Evolutionary conservation across 768 basidiomycete genomes (phyloP), one percentile per base, ranked within the genome.

Genomic region (Cyathus striatus): DNA sequence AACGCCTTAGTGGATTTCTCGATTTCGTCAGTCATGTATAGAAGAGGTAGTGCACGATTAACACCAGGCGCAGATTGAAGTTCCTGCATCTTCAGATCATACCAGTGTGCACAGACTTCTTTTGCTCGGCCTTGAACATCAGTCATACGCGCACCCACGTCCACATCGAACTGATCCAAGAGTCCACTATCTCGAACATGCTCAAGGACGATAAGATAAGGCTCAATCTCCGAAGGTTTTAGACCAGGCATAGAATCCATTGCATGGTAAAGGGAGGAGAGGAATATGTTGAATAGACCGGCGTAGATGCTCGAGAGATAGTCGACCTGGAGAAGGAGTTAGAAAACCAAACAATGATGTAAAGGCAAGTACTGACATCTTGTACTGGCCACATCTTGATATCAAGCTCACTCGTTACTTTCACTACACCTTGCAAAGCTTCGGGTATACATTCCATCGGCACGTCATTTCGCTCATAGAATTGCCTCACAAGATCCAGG

Each of bases 401-500:
- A 6, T 84, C 79, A 23, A 73, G 75, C 47, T 94, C 90, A 25
- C 76, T 69, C 53, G 82, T 69, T 7, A 83, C 79, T 57, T 86
- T 87, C 16, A 72, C 64, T 16, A 95, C 75, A 44, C 79, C 80
- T 35, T 80, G 75, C 37, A 96, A 62, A 9, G 90, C 95, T 61
- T 97, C 96, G 0, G 87, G 87, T 41, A 98, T 80, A 61, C 96
- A 98, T 55, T 95, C 95, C 56, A 95, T 68, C 2, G 96, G 96
- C 4, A 98, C 90, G 49, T 92, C 84, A 48, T 87, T 84, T 24
- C 86, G 78, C 63, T 93, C 88, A 56, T 86, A 96, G 57, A 92
- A 83, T 39, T 85, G 80, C 48, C 81, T 85, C 41, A 97, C 89
- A 41, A 91, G 72, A 42, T 90, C 86, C 53, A 96, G 64, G 67